These are phyloP conservation scores for Rhizopogon vulgaris DNA, from an alignment of 768 basidiomycete species.

Conservation along the genomic window DNA sequence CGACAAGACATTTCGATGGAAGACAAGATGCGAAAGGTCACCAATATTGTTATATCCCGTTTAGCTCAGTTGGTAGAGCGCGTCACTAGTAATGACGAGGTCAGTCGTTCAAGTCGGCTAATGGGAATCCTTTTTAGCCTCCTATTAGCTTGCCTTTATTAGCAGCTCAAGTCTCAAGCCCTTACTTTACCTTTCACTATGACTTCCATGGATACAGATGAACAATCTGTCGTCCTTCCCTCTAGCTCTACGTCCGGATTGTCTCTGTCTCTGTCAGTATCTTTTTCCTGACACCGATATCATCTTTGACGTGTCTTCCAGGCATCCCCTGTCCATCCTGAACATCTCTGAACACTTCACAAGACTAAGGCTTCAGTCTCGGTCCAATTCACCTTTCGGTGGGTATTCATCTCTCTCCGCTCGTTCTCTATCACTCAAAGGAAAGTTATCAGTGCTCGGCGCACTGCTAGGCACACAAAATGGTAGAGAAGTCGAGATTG, in stretches of 20 bases:
- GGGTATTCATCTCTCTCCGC: conserved; percentile 11
- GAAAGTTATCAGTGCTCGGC: conserved; percentile 62
- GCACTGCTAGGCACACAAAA: conserved; percentile 91
- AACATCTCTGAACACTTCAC: conserved; percentile 96
- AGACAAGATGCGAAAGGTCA: too few relatives aligned
- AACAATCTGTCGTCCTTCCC: conserved; percentile 67
- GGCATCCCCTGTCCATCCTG: conserved; percentile 93
- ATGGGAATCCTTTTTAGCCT: conserved; percentile 25
- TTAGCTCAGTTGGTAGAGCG: conserved; percentile 47
- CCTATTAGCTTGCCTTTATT: neutral
- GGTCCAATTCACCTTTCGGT: conserved; percentile 61
- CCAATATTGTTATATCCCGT: conserved; percentile 15
- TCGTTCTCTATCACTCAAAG: neutral
- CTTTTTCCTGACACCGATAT: neutral
- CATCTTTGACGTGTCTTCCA: conserved; percentile 29
- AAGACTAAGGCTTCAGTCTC: conserved; percentile 71
- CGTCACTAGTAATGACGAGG: conserved; percentile 44
- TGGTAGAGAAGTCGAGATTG: conserved; percentile 93
- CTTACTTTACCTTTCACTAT: conserved; percentile 17
- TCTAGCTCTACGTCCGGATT: conserved; percentile 68
- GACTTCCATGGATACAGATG: conserved; percentile 74
- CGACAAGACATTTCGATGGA: conserved; percentile 3
- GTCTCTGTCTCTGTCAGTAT: conserved; percentile 63
- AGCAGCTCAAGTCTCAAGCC: too few relatives aligned
- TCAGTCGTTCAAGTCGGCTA: conserved; percentile 38